Conservation (phyloP, 495 filamentous ascomycete species). For the Aspergillus heteromorphus region DNA sequence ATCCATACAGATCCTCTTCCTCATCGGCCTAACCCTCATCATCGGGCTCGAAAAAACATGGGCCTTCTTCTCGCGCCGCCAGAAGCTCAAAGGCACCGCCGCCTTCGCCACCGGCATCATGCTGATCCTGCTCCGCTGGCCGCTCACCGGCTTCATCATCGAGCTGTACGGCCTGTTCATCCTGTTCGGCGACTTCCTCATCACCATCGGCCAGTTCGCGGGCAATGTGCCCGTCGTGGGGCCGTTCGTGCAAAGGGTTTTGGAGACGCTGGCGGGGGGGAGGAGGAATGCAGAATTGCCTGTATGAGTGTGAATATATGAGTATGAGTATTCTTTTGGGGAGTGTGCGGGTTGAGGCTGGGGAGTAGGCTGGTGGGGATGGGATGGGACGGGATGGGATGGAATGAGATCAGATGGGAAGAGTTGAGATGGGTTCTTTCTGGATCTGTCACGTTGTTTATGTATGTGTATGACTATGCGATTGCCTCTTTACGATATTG, state of each 20-base stretch:
- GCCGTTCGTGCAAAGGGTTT: conserved; percentile 64
- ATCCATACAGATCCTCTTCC: conserved; percentile 76
- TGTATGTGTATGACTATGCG: neutral
- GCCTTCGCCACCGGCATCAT: conserved; percentile 81
- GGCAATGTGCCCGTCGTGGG: conserved; percentile 81
- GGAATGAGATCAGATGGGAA: neutral
- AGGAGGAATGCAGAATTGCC: conserved; percentile 71
- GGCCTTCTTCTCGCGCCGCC: conserved; percentile 85
- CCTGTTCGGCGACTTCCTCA: conserved; percentile 91
- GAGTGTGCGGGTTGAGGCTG: neutral
- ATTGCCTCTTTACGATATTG: neutral
- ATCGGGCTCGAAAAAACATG: conserved; percentile 90
- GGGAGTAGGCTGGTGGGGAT: neutral
- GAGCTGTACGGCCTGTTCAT: conserved; percentile 91
- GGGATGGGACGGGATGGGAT: neutral
- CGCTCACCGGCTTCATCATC: conserved; percentile 80
- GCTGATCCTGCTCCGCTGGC: conserved; percentile 83
- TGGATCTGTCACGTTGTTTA: neutral
- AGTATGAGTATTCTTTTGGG: neutral
- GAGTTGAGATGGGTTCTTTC: neutral
- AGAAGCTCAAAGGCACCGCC: conserved; percentile 87
- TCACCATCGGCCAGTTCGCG: conserved; percentile 85
- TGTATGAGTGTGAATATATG: too few species aligned
- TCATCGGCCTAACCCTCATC: conserved; percentile 89
- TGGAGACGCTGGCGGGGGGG: conserved; percentile 60